Conservation (phyloP, 2,329 filamentous ascomycete genomes). For the Pseudogymnoascus sp. region DNA sequence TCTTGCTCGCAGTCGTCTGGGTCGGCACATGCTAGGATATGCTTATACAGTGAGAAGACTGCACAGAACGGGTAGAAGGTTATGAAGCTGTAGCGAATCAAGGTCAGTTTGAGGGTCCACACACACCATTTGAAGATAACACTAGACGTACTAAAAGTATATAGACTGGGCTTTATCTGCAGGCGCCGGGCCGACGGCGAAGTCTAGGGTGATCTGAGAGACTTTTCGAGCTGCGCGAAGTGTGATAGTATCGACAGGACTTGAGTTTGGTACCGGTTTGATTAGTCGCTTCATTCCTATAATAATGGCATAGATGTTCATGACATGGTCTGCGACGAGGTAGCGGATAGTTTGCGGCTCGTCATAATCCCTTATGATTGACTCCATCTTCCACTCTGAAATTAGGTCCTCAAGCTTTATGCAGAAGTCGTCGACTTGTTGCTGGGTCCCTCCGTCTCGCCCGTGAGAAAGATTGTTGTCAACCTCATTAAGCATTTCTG, state of each 20-base stretch:
- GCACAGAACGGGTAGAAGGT: constrained; percentile 1
- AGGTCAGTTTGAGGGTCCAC: neutral
- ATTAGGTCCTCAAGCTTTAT: neutral
- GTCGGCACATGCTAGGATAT: neutral
- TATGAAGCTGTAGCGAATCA: neutral
- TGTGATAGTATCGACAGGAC: constrained; percentile 1
- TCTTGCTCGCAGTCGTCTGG: neutral
- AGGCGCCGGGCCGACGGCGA: neutral
- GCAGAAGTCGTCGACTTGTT: neutral
- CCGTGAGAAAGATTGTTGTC: neutral
- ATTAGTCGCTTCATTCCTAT: neutral
- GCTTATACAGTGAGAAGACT: neutral
- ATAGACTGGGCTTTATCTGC: neutral
- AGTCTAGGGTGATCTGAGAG: neutral
- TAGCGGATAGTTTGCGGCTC: neutral
- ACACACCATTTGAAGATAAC: neutral
- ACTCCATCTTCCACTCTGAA: neutral
- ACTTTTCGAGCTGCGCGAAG: constrained; percentile 1
- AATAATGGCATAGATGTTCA: neutral
- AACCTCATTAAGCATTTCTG: constrained; percentile 3
- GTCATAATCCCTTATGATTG: neutral
- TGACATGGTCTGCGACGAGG: neutral
- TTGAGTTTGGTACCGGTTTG: neutral
- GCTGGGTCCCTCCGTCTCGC: neutral
- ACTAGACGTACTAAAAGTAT: neutral